A percentile compares a stretch with the other conserved stretches of the same genome.
Evolutionary conservation across 306 rosid species (phyloP).

Genomic region (barrel medic (Medicago truncatula)): MtrunA17r5.0-ANR NC_053046.1:2318001-2318500

Average conservation of each 20-base stretch:
- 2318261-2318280: conserved; percentile 10
- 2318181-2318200: too few species aligned
- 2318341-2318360: conserved; percentile 24
- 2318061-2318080: conserved; percentile 33
- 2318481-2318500: conserved; percentile 18
- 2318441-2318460: conserved; percentile 24
- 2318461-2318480: conserved; percentile 29
- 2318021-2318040: conserved; percentile 33
- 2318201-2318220: conserved; percentile 11
- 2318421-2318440: conserved; percentile 24
- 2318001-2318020: conserved; percentile 35
- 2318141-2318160: conserved; percentile 5
- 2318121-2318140: neutral
- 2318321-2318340: conserved; percentile 4
- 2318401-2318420: conserved; percentile 27
- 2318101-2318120: neutral
- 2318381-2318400: conserved; percentile 34
- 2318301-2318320: conserved; percentile 24
- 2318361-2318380: conserved; percentile 9
- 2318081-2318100: conserved; percentile 6
- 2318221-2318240: conserved; percentile 13
- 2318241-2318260: neutral
- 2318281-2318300: conserved; percentile 18
- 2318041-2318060: conserved; percentile 14
- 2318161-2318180: conserved; percentile 24